These are phyloP conservation scores for Salix purpurea DNA, from an alignment of 345 rosid species.

Conservation along the genomic window DNA sequence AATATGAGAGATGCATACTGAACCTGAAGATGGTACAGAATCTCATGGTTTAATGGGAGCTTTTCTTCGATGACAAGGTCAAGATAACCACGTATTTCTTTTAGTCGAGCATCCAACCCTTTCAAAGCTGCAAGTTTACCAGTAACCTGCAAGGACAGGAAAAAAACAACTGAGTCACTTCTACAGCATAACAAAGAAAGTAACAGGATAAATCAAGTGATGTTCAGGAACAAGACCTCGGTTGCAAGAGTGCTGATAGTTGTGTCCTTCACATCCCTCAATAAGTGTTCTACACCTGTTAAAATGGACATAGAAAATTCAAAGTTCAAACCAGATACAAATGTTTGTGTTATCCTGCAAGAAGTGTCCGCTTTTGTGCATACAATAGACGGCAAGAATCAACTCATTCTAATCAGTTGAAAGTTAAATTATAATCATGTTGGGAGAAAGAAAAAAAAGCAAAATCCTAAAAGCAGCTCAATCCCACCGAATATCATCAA, in stretches of 20 bases:
- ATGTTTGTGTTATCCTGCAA: not conserved
- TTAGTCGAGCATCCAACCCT: slow-evolving; percentile 77
- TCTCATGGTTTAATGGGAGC: slow-evolving; percentile 81
- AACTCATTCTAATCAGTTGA: not conserved
- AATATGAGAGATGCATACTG: not conserved
- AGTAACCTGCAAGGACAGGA: slow-evolving; percentile 42
- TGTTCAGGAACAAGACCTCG: slow-evolving; percentile 43
- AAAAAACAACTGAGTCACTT: not conserved
- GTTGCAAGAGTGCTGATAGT: slow-evolving; percentile 85
- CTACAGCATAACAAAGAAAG: not conserved
- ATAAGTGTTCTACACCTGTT: slow-evolving; percentile 81
- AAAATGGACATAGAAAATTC: not conserved
- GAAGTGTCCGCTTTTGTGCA: not conserved
- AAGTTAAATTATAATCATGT: not conserved
- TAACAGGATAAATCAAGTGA: not conserved
- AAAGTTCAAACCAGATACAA: not conserved
- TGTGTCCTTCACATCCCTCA: slow-evolving; percentile 89
- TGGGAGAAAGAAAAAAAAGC: not conserved
- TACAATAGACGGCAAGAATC: not conserved
- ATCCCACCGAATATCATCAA: not conserved
- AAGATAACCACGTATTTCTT: slow-evolving; percentile 66
- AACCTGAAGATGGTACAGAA: slow-evolving; percentile 82
- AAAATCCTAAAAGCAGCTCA: not conserved
- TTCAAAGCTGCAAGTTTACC: slow-evolving; percentile 78
- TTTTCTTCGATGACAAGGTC: slow-evolving; percentile 69